Base-by-base conservation (phyloP, 352 stramenopile genomes). In the Phytopythium aichiense region DNA sequence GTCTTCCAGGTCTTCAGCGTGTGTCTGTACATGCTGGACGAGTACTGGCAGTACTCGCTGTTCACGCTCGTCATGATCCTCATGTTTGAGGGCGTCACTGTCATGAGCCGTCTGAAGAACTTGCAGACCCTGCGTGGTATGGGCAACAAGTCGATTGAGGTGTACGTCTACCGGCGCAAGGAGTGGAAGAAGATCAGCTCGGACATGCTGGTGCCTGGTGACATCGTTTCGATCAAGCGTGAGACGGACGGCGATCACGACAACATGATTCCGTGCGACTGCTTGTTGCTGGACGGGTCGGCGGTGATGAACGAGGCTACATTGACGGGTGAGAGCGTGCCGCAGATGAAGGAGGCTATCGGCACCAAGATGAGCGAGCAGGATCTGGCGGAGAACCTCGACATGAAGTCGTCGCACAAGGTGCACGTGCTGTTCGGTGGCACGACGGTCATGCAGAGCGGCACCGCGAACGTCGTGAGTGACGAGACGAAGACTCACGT, bases 31-130 rank as follows among this genome's bases (percentile, higher is more conserved):
- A 98, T 94, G 78, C 80, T 99, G 16, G 98, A 99, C 77, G 98
- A 99, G 73, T 99, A 99, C 82, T 99, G 97, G 96, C 96, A 99
- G 76, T 99, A 99, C 80, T 97, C 94, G 33, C 77, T 99, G n/a
- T 99, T 99, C 66, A 99, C 97, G 49, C 80, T 99, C 13, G 79
- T 87, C 45, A 99, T 99, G 81, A 94, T 99, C 54, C 71, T 99
- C 54, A 88, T 99, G 72, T 99, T 99, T 64, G 98, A 99, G 71
- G 91, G 86, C 31, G 97, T 97, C 15, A 95, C 98, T 2, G 96
- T 98, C 15, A 91, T 96, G 57, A 97, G 98, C 68, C 89, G 97
- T 42, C 80, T 98, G 54, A 98, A 98, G 71, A 96, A 95, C 69
- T 71, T 99, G 22, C 84, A 98, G 69, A 96, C 92, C 52, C 78